These are phyloP conservation scores for Schizosaccharomyces lindneri DNA, from an alignment of 805 yeast species.

Conservation along the genomic window DNA sequence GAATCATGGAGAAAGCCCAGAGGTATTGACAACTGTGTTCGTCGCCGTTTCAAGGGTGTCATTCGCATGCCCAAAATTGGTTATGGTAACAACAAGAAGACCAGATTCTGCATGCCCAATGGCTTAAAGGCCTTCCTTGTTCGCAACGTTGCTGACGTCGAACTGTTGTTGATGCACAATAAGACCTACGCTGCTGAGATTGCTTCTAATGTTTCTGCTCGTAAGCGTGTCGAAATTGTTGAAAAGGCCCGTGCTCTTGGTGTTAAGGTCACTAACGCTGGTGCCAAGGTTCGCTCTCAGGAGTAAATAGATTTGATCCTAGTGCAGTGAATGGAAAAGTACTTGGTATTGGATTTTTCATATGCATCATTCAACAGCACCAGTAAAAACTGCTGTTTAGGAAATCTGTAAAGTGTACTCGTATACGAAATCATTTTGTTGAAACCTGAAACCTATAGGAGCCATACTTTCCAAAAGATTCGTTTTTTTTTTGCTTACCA, in stretches of 20 bases:
- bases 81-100: slow-evolving; percentile 98
- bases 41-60: slow-evolving; percentile 97
- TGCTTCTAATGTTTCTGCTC: slow-evolving; percentile 94
- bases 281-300: slow-evolving; percentile 30
- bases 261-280: slow-evolving; percentile 95
- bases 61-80: slow-evolving; percentile 98
- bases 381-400: too few relatives aligned
- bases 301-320: slow-evolving; percentile 1
- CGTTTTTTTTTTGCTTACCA: too few relatives aligned
- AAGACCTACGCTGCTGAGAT: slow-evolving; percentile 98
- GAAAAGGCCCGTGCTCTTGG: slow-evolving; percentile 96
- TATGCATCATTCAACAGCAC: too few relatives aligned
- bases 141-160: slow-evolving; percentile 79
- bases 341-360: too few relatives aligned
- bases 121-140: slow-evolving; percentile 96
- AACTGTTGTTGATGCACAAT: slow-evolving; percentile 86
- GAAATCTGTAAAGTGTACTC: too few relatives aligned
- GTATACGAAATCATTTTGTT: too few relatives aligned
- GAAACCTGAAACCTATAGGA: too few relatives aligned
- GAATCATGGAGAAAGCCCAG: slow-evolving; percentile 99
- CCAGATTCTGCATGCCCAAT: slow-evolving; percentile 83
- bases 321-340: too few relatives aligned
- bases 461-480: too few relatives aligned
- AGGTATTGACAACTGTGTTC: slow-evolving; percentile 99
- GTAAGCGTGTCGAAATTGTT: slow-evolving; percentile 89